phyloP scores from a whole-genome alignment of 306 rosid species.

The Vigna mungo region DNA sequence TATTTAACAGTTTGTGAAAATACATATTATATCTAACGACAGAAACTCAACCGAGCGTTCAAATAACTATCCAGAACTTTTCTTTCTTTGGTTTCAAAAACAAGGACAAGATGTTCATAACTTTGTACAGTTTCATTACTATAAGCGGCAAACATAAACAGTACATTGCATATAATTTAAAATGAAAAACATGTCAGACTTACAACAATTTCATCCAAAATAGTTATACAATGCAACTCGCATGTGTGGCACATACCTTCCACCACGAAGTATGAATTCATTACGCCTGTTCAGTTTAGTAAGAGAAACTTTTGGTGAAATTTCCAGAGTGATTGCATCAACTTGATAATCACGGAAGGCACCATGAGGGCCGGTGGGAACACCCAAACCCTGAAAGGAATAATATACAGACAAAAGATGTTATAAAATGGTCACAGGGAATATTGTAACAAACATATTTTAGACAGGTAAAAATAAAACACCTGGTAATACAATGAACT shows the following conservation, averaged over 20 bases:
- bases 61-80: slow-evolving; percentile 26
- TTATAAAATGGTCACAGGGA: slow-evolving; percentile 1
- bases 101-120: slow-evolving; percentile 12
- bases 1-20: slow-evolving; percentile 16
- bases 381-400: slow-evolving; percentile 79
- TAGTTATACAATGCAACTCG: neutral
- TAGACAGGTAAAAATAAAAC: slow-evolving; percentile 37
- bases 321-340: slow-evolving; percentile 91
- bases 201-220: slow-evolving; percentile 1
- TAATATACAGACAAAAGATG: slow-evolving; percentile 34
- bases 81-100: slow-evolving; percentile 13
- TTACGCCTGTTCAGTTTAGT: slow-evolving; percentile 57
- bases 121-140: neutral
- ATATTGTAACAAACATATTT: neutral
- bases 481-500: slow-evolving; percentile 95
- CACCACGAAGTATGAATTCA: slow-evolving; percentile 81
- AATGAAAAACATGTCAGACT: neutral
- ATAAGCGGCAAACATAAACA: slow-evolving; percentile 11
- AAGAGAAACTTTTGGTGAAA: slow-evolving; percentile 68
- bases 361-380: slow-evolving; percentile 95
- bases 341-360: slow-evolving; percentile 98
- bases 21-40: neutral
- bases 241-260: slow-evolving; percentile 68
- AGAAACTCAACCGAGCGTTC: slow-evolving; percentile 1
- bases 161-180: slow-evolving; percentile 1